Base-by-base conservation (phyloP, 331 rosid species). In the Rhamnella rubrinervis region DNA sequence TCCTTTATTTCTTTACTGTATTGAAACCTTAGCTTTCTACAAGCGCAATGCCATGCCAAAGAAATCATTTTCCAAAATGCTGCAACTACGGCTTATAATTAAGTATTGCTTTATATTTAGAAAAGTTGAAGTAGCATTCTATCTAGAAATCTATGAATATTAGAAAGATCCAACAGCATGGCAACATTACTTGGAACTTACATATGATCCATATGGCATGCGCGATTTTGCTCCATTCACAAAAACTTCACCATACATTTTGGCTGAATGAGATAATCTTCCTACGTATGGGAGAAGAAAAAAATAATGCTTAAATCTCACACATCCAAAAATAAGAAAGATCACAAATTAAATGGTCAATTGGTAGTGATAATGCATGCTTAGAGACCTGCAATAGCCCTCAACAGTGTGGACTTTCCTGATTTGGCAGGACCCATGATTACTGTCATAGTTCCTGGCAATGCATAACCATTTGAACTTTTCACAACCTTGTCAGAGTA, bases 361-460 rank as follows among this genome's bases (percentile, higher is more conserved):
- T 73, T 61, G 28, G 59, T 63, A 73, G 55, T 46, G 21, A 53
- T 6, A 59, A 61, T n/a, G 67, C 14, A 53, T 57, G 81, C 65
- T 74, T 68, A 53, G 61, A 76, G 31, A 95, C 99, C 99, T 87
- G 97, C 85, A 81, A 95, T 68, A 23, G 97, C 96, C 77, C 92
- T 80, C 58, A 95, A 84, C 41, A 95, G 89, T 0, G 99, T 95
- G 52, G 99, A 85, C 75, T 95, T 95, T 68, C 99, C 99, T 5
- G 99, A 95, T 73, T 86, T 95, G 59, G 95, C 93, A 31, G 99
- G 99, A 63, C 99, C 99, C 99, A 95, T 95, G 44, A 95, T 87
- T 46, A 95, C 96, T 0, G 99, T 91, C 93, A 95, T 89, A 25
- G 97, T 95, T 55, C 97, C 97, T 4, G 97, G 99, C 68, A 91